These are phyloP conservation scores for Tuber aestivum DNA, from an alignment of 495 filamentous ascomycete species.

Conservation along the genomic window DNA sequence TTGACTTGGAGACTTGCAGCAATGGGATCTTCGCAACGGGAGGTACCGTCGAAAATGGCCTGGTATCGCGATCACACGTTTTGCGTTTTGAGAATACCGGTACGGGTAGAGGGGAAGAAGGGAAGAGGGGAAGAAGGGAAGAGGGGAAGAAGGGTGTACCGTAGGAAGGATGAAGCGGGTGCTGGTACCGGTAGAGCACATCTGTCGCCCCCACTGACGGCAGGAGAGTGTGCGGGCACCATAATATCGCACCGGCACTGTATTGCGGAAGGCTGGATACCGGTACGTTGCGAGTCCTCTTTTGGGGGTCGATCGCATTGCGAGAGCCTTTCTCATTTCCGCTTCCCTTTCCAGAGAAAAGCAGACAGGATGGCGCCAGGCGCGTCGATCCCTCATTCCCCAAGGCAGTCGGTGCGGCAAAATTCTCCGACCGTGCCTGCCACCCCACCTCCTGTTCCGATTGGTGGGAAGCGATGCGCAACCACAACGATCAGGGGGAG, in stretches of 20 bases:
- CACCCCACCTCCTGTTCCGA: slow-evolving; percentile 29
- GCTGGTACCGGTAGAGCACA: not conserved
- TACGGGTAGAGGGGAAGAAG: too few relatives aligned
- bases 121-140: too few relatives aligned
- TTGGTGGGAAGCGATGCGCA: slow-evolving; percentile 20
- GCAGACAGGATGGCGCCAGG: not conserved
- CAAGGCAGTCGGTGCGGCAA: slow-evolving; percentile 35
- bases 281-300: not conserved
- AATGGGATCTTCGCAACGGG: not conserved
- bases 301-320: not conserved
- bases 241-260: not conserved
- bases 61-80: not conserved
- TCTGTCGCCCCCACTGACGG: not conserved
- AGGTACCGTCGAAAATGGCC: not conserved
- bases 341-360: not conserved
- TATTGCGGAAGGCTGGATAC: not conserved
- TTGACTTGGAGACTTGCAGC: not conserved
- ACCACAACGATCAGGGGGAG: not conserved
- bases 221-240: not conserved
- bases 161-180: not conserved
- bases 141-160: not conserved
- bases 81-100: not conserved
- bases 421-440: slow-evolving; percentile 30
- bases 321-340: not conserved
- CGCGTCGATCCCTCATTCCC: not conserved